phyloP scores from a whole-genome alignment of 371 early-diverging fungal genomes.

The Mortierella sp. region DNA sequence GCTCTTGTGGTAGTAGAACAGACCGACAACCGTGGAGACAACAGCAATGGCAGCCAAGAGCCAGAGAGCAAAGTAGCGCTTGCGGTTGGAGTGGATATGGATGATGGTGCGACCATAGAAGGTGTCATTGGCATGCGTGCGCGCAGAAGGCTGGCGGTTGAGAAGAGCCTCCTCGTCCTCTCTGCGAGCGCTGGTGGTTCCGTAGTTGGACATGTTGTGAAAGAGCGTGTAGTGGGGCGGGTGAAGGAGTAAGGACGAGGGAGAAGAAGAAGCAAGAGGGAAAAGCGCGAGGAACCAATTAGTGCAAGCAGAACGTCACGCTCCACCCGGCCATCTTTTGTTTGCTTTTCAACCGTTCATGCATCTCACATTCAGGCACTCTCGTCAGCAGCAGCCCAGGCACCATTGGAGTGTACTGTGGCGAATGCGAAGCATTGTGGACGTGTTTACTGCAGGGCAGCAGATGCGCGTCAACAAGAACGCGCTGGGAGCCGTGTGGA shows the following conservation, averaged over 20 bases:
- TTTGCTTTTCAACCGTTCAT: too few relatives aligned
- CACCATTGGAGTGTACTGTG: too few relatives aligned
- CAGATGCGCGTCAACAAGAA: too few relatives aligned
- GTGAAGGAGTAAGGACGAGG: not conserved
- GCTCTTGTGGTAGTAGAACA: slow-evolving; percentile 36
- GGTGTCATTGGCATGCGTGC: slow-evolving; percentile 27
- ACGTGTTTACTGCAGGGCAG: too few relatives aligned
- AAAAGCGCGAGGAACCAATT: not conserved
- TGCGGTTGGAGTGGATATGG: slow-evolving; percentile 38
- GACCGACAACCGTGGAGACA: slow-evolving; percentile 22
- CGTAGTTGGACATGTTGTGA: slow-evolving; percentile 12
- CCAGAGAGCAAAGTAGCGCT: slow-evolving; percentile 37
- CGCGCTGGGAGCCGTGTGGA: not conserved
- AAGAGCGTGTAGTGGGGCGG: not conserved
- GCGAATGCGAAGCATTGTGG: too few relatives aligned
- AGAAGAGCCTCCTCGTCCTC: slow-evolving; percentile 30
- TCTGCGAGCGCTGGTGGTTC: slow-evolving; percentile 17
- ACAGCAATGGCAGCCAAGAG: slow-evolving; percentile 23
- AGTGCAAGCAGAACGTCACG: too few relatives aligned
- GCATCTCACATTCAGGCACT: too few relatives aligned
- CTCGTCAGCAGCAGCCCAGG: too few relatives aligned
- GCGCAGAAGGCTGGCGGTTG: slow-evolving; percentile 3
- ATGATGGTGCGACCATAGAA: slow-evolving; percentile 37
- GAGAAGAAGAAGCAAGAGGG: not conserved
- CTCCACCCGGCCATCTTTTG: too few relatives aligned